These are phyloP conservation scores for Emmonsiellopsis sp. DNA, from an alignment of 2,329 filamentous ascomycete genomes.

Conservation along the genomic window DNA sequence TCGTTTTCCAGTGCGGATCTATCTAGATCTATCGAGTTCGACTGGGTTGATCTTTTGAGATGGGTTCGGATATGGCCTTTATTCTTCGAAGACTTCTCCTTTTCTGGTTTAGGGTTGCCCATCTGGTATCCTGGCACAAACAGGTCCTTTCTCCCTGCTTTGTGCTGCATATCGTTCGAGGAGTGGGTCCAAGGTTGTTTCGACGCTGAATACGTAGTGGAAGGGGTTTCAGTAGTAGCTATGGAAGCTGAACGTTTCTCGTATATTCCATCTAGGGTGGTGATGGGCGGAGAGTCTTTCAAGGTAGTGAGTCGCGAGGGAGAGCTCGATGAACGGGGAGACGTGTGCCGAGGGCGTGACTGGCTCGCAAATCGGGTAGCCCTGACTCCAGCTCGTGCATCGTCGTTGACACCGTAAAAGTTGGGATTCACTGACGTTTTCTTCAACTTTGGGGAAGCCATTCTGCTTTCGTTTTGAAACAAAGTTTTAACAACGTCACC, in stretches of 20 bases:
- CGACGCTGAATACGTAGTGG: not conserved
- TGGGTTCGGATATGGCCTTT: conserved; percentile 47
- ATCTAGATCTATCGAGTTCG: conserved; percentile 45
- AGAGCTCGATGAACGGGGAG: not conserved
- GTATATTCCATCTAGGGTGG: not conserved
- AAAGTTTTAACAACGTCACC: not conserved
- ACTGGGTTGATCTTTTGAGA: conserved; percentile 43
- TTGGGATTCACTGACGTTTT: conserved; percentile 1
- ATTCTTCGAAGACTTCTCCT: conserved; percentile 8
- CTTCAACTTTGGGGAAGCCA: not conserved
- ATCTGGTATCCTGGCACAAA: not conserved
- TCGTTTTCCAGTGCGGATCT: conserved; percentile 49
- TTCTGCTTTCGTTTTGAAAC: not conserved
- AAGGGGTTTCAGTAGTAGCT: not conserved
- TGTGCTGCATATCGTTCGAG: not conserved
- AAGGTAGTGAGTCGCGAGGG: not conserved
- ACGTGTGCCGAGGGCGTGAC: not conserved
- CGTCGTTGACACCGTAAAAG: not conserved
- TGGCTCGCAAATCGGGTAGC: not conserved
- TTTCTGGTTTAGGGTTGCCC: not conserved
- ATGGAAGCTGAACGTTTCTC: not conserved
- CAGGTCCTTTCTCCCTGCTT: not conserved
- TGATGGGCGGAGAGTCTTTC: not conserved
- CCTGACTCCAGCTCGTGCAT: not conserved
- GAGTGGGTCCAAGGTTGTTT: conserved; percentile 2